Conservation (phyloP, 345 rosid species). For the Litchi chinensis region DNA sequence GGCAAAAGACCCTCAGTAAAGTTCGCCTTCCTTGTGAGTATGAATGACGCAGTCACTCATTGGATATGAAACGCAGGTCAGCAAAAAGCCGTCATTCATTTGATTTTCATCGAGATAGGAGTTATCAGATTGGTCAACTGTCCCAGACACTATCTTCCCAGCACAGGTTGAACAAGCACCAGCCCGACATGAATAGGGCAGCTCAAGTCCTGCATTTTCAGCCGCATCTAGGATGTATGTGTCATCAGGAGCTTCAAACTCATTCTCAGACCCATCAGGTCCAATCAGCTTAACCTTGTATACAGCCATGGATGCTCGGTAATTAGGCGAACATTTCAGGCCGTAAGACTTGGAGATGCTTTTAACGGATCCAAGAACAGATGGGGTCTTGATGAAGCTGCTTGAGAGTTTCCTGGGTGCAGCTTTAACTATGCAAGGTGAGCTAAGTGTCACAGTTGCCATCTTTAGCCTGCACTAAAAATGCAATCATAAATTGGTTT, state of each 20-base stretch:
- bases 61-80: slow-evolving; percentile 80
- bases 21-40: slow-evolving; percentile 80
- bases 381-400: slow-evolving; percentile 28
- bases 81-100: slow-evolving; percentile 55
- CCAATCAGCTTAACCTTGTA: slow-evolving; percentile 82
- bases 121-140: slow-evolving; percentile 85
- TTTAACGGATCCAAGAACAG: slow-evolving; percentile 48
- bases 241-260: slow-evolving; percentile 64
- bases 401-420: slow-evolving; percentile 38
- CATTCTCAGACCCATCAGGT: slow-evolving; percentile 60
- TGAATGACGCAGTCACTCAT: slow-evolving; percentile 76
- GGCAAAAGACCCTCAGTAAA: slow-evolving; percentile 35
- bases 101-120: slow-evolving; percentile 75
- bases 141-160: slow-evolving; percentile 59
- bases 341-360: slow-evolving; percentile 58
- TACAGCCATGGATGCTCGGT: slow-evolving; percentile 51
- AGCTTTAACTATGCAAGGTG: slow-evolving; percentile 48
- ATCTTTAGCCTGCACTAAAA: slow-evolving; percentile 36
- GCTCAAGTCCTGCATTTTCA: slow-evolving; percentile 73
- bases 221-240: slow-evolving; percentile 78
- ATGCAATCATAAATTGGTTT: background rate
- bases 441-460: slow-evolving; percentile 49
- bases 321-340: slow-evolving; percentile 53
- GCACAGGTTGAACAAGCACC: slow-evolving; percentile 93
- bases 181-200: slow-evolving; percentile 92